These are phyloP conservation scores for Aspergillus tanneri DNA, from an alignment of 2,329 filamentous ascomycete genomes.

Conservation along the genomic window DNA sequence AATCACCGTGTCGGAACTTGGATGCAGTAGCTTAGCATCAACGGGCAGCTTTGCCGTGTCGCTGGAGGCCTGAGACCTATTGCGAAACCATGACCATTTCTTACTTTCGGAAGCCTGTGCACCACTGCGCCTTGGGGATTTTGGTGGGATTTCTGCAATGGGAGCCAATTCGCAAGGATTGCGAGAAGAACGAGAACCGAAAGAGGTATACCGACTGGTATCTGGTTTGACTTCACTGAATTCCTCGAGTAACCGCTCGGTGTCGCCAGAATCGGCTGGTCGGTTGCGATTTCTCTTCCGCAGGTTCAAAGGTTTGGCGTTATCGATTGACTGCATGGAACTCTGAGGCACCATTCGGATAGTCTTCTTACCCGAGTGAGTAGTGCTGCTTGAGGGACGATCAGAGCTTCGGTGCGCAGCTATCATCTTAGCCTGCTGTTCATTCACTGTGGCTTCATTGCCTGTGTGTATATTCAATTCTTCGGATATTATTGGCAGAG, in stretches of 20 bases:
- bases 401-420: conserved; percentile 9
- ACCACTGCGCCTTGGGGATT: conserved; percentile 31
- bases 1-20: conserved; percentile 27
- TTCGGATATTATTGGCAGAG: conserved; percentile 54
- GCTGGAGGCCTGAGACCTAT: conserved; percentile 28
- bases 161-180: conserved; percentile 40
- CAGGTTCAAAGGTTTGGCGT: conserved; percentile 55
- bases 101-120: conserved; percentile 32
- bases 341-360: conserved; percentile 59
- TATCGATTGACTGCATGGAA: conserved; percentile 45
- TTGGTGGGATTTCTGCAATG: conserved; percentile 43
- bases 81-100: conserved; percentile 51
- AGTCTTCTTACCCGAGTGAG: conserved; percentile 42
- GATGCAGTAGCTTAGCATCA: conserved; percentile 25
- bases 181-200: conserved; percentile 27
- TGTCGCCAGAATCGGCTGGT: conserved; percentile 2
- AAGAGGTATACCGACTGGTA: conserved; percentile 16
- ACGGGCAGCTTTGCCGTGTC: conserved; percentile 25
- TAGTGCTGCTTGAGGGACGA: conserved; percentile 11
- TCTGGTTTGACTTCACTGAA: conserved; percentile 1
- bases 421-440: conserved; percentile 4
- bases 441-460: conserved; percentile 11
- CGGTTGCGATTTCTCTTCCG: conserved; percentile 43
- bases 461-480: conserved; percentile 35
- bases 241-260: conserved; percentile 6